Evolutionary conservation across 352 stramenopile species (phyloP).

Genomic region (Phytophthora pini): DNA sequence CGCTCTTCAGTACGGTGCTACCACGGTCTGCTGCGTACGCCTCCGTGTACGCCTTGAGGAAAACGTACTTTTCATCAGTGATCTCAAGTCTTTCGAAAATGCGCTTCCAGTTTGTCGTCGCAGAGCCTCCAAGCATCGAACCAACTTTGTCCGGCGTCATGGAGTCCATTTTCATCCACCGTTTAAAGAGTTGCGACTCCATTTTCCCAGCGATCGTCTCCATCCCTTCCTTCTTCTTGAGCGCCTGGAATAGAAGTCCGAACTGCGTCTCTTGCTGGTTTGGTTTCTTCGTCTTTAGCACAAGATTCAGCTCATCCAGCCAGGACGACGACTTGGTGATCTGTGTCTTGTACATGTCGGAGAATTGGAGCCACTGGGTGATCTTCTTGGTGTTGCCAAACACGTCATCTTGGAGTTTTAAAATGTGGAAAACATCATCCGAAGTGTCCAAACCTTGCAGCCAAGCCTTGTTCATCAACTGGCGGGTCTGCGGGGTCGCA

Average conservation of each 20-base stretch:
- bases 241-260: not conserved
- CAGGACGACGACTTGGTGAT: not conserved
- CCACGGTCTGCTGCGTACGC: constrained; percentile 4
- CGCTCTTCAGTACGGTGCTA: not conserved
- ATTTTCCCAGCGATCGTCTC: not conserved
- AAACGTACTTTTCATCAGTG: constrained; percentile 1
- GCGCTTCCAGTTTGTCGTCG: not conserved
- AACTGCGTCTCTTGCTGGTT: not conserved
- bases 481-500: not conserved
- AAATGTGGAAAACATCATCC: constrained; percentile 1
- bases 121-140: not conserved
- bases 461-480: constrained; percentile 1
- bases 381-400: not conserved
- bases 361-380: not conserved
- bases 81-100: not conserved
- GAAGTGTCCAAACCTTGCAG: not conserved
- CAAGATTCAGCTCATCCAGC: not conserved
- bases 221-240: not conserved
- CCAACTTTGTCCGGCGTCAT: constrained; percentile 1
- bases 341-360: not conserved
- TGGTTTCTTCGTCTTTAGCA: not conserved
- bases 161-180: not conserved
- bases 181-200: not conserved
- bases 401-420: not conserved
- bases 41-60: constrained; percentile 1